These are phyloP conservation scores for Stipa capillata DNA, from an alignment of 176 grass and related monocot genomes.

Conservation along the genomic window DNA sequence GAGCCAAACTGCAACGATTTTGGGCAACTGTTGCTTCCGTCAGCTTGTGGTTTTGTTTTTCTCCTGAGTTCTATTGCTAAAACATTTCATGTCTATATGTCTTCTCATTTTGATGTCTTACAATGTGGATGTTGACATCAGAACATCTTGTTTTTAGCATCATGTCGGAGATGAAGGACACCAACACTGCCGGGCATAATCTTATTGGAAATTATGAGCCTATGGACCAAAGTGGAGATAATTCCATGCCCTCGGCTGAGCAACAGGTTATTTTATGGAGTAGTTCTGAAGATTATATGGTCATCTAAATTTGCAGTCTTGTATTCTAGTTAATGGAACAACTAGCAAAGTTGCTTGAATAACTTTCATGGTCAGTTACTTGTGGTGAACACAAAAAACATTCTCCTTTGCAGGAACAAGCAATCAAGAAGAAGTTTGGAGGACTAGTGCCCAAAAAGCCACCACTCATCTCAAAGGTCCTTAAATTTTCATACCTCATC, in stretches of 20 bases:
- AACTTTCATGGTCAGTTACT: neutral
- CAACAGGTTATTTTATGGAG: conserved; percentile 50
- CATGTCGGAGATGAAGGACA: conserved; percentile 40
- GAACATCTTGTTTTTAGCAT: conserved; percentile 1
- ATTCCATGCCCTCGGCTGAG: conserved; percentile 70
- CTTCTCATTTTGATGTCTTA: neutral
- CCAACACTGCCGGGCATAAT: neutral
- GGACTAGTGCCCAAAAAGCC: conserved; percentile 84
- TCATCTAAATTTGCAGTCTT: neutral
- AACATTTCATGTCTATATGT: neutral
- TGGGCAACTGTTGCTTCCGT: neutral
- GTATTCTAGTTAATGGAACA: neutral
- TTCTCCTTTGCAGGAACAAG: conserved; percentile 51
- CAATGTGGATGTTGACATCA: neutral
- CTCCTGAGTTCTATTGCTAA: neutral
- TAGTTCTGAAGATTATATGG: neutral
- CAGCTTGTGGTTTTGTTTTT: neutral
- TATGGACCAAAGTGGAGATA: conserved; percentile 52
- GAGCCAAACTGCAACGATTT: neutral
- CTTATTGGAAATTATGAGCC: conserved; percentile 28
- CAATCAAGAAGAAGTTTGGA: conserved; percentile 84
- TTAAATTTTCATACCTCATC: neutral
- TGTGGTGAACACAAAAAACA: neutral
- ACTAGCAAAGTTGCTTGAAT: neutral
- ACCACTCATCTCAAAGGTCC: conserved; percentile 87